Evolutionary conservation across 2,329 filamentous ascomycete genomes (phyloP), one percentile per base, ranked within the genome.

Genomic region (Aspergillus nomiae): DNA sequence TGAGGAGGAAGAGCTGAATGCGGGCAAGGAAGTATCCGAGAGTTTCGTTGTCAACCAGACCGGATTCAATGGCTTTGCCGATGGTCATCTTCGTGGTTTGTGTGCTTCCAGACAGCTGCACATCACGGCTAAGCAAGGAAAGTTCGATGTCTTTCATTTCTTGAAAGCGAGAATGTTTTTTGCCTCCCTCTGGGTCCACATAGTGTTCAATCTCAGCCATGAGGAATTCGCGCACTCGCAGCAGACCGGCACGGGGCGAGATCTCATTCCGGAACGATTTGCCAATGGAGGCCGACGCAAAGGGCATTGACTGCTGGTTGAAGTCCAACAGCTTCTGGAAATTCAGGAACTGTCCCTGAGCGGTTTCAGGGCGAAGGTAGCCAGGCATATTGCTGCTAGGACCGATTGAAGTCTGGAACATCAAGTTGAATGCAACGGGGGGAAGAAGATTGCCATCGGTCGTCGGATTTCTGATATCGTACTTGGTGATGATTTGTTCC

Each of bases 131-230:
- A 54, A 99, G 86, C 30, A 99, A 87, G 60, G 90, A 87, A 62
- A 99, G 85, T 82, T 96, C 90, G 54, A 95, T 81, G 70, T 96
- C 84, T 74, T 92, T 89, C 63, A 99, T 89, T 73, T 97, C 92
- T 53, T 87, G 81, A 80, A 99, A 99, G 61, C 94, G 90, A 58
- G 86, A 81, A 78, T 99, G 95, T 82, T 95, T 96, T 88, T 99
- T 99, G 80, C 93, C 92, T 75, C 92, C 89, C 74, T 95, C 85
- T 12, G 95, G 95, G 74, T 99, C 95, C 69, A 99, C 95, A 76
- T 92, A 99, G 80, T 99, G 95, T 83, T 99, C 95, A 71, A 99
- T 97, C 81, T 99, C 95, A 28, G 94, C 95, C 95, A 99, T 98
- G 72, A 97, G 82, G 82, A 99, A 98, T 79, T 99, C 95, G 72